Evolutionary conservation across 805 yeast species (phyloP), one percentile per base, ranked within the genome.

Genomic region (Lipomyces spencermartinsiae): DNA sequence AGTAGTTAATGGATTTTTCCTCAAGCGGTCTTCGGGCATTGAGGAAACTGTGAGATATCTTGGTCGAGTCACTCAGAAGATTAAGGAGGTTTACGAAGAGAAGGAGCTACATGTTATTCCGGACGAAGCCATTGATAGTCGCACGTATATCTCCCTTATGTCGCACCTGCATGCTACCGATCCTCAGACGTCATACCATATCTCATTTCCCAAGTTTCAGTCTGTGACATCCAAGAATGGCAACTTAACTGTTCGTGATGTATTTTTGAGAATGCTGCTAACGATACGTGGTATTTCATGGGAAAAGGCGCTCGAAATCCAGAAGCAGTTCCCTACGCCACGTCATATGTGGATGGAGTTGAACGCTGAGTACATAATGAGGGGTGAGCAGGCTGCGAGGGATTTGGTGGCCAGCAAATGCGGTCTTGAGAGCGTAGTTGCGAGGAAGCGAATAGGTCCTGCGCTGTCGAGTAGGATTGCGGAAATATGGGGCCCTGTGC

Each of bases 261-360:
- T 92, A 73, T 94, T 87, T 73, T 79, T 92, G 1, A 82, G 85
- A 58, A 87, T 92, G 89, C 83, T 95, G 29, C 86, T 93, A 89
- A 85, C 93, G 2, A 84, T 90, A 1, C 84, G 86, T 68, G 99
- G 98, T 0, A 82, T 95, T 0, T 87, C 97, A 0, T 79, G 91
- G 37, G 98, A 94, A 70, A 92, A 91, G 76, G 99, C 99, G 0
- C 75, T 87, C 9, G 86, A 86, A 7, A 87, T 95, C 9, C 98
- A 93, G 78, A 80, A 81, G 22, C 76, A 83, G 55, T 95, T 83
- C 75, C 86, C 87, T 1, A 93, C 98, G 0, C 95, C 98, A 0
- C 79, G 80, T 46, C 76, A 75, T 22, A 81, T 94, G n/a, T 76
- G 89, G 12, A 80, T 82, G 25, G 86, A 83, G 10, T 90, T 71